Evolutionary conservation across 106 monocot species (phyloP).

Genomic region (Dioscorea dumetorum): DNA sequence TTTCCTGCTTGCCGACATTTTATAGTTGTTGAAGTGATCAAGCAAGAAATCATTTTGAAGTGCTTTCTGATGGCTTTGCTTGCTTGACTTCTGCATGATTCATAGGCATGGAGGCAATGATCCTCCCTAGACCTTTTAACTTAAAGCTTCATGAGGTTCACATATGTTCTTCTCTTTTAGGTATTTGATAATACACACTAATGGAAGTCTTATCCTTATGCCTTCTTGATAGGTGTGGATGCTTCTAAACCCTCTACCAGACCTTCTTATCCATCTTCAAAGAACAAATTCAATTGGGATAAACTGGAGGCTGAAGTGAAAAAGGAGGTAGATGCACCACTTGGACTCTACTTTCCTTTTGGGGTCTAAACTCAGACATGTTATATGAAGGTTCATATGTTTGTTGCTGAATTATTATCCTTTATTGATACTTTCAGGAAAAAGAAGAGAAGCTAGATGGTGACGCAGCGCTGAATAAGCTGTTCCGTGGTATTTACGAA

Average conservation of each 20-base stretch:
- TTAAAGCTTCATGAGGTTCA: too few species aligned
- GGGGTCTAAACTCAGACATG: neutral
- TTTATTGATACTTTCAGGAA: constrained; percentile 36
- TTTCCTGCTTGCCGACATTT: too few species aligned
- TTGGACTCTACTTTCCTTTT: neutral
- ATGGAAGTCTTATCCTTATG: too few species aligned
- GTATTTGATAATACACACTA: too few species aligned
- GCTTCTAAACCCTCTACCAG: neutral
- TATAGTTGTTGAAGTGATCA: too few species aligned
- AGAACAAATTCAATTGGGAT: constrained; percentile 49
- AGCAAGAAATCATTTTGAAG: too few species aligned
- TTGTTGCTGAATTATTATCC: neutral
- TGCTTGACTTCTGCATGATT: too few species aligned
- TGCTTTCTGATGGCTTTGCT: too few species aligned
- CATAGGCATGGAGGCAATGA: too few species aligned
- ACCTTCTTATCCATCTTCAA: constrained; percentile 52
- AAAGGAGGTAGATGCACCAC: constrained; percentile 31
- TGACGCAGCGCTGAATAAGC: constrained; percentile 89
- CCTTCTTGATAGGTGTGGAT: too few species aligned
- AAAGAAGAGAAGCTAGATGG: constrained; percentile 94
- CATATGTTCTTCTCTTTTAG: too few species aligned
- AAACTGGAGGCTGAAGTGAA: constrained; percentile 55
- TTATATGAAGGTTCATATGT: neutral
- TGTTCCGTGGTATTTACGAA: constrained; percentile 82
- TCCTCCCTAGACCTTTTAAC: too few species aligned